Conservation (phyloP, 169 alveolate genomes). For the Cyclospora cayetanensis region DNA sequence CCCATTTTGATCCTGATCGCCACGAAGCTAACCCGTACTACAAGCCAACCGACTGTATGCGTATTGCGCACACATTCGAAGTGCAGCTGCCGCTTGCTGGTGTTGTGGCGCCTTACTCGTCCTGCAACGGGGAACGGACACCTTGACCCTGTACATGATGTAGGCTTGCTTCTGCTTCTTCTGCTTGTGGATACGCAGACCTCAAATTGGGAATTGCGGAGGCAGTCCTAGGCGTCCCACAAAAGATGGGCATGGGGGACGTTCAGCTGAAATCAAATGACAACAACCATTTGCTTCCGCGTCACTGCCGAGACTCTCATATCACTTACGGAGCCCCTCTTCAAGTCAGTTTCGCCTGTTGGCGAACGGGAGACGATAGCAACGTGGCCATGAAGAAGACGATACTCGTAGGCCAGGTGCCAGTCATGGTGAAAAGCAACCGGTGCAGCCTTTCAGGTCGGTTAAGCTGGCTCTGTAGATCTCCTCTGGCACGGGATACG, state of each 20-base stretch:
- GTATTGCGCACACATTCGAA: not conserved
- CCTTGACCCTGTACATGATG: too few species aligned
- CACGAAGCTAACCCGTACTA: constrained; percentile 71
- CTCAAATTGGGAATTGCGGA: constrained; percentile 43
- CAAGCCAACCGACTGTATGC: constrained; percentile 62
- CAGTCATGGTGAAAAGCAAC: constrained; percentile 96
- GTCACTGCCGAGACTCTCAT: constrained; percentile 73
- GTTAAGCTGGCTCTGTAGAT: too few species aligned
- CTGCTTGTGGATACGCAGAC: not conserved
- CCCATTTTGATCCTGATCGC: constrained; percentile 54
- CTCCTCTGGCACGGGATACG: too few species aligned
- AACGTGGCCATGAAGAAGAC: constrained; percentile 36
- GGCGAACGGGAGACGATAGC: constrained; percentile 39
- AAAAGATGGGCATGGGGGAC: constrained; percentile 29
- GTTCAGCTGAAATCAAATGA: constrained; percentile 13
- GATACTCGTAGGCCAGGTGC: constrained; percentile 94
- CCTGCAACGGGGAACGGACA: too few species aligned
- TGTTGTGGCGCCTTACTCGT: too few species aligned
- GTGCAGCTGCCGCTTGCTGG: too few species aligned
- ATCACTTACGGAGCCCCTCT: constrained; percentile 74
- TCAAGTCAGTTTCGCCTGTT: constrained; percentile 47
- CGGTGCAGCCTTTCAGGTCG: constrained; percentile 83
- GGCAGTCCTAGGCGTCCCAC: constrained; percentile 35
- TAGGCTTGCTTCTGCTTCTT: not conserved
- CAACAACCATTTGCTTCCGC: constrained; percentile 58